Conservation (phyloP, 73 alveolate species). For the Tetrahymena elliotti region DNA sequence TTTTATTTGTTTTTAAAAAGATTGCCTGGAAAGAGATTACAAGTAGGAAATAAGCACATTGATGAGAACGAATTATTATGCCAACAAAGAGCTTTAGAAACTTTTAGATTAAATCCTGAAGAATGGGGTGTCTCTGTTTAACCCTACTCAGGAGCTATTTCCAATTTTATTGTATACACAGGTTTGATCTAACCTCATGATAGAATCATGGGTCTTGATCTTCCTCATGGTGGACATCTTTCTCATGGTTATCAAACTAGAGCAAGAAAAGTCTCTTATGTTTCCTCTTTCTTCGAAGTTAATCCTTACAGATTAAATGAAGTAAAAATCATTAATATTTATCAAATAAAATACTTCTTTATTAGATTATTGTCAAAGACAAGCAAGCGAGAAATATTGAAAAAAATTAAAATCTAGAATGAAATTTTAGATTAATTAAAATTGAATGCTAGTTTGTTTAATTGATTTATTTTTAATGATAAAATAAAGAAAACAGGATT, state of each 20-base stretch:
- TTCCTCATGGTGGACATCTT: slow-evolving; percentile 95
- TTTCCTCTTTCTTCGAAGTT: slow-evolving; percentile 78
- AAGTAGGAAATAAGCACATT: slow-evolving; percentile 86
- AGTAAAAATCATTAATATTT: slow-evolving; percentile 8
- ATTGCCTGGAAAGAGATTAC: slow-evolving; percentile 85
- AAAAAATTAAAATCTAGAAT: neutral
- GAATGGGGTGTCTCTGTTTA: slow-evolving; percentile 96
- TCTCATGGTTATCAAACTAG: slow-evolving; percentile 91
- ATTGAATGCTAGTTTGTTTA: neutral
- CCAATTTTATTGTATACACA: slow-evolving; percentile 88
- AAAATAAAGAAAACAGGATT: slow-evolving; percentile 56
- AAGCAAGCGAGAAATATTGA: too few species aligned
- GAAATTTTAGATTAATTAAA: neutral
- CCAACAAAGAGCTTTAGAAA: slow-evolving; percentile 76
- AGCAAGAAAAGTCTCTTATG: slow-evolving; percentile 77
- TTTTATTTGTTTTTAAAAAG: neutral
- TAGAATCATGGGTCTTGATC: slow-evolving; percentile 75
- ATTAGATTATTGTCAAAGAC: too few species aligned
- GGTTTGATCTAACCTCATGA: slow-evolving; percentile 85
- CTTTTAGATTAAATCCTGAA: slow-evolving; percentile 68
- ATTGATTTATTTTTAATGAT: neutral
- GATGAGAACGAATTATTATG: slow-evolving; percentile 84
- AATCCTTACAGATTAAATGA: slow-evolving; percentile 74
- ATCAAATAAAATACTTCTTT: too few species aligned
- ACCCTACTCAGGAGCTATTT: slow-evolving; percentile 93